Base-by-base conservation (phyloP, 495 filamentous ascomycete genomes). In the Penicillium tannophilum region DNA sequence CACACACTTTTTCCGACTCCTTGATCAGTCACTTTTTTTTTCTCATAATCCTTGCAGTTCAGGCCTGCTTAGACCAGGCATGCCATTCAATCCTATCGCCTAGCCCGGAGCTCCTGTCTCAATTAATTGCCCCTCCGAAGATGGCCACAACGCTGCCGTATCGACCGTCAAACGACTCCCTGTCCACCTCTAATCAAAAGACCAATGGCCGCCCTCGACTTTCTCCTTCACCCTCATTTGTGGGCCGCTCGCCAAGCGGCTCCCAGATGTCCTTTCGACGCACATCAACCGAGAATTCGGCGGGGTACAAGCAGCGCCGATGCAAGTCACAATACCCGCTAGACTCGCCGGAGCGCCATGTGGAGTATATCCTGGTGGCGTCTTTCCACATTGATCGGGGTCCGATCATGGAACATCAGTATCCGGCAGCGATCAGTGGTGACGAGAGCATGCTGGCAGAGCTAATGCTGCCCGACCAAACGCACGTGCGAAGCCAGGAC, bases 311-410 rank as follows among this genome's bases (percentile, higher is more conserved):
- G 78, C 66, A 76, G 67, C 76, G 75, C 35, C 73, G 73, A 16
- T 74, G 90, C 67, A 90, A 87, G 61, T 93, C 92, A 43, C 92
- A 97, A 68, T 97, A 97, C 70, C 92, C 92, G 2, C 79, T 85
- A 10, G 86, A 91, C 55, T 86, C 80, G 14, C 60, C 82, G 33
- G 92, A 96, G 73, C 92, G 90, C 60, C 94, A 99, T 87, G 94
- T 99, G 68, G 94, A 98, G 71, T 99, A 97, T 68, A 97, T 99
- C 55, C 80, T 99, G n/a, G 95, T 99, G 51, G 94, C 94, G 0
- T 94, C 92, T 3, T 99, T 99, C 72, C 91, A 97, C 67, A 96
- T 97, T 63, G 93, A 98, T 68, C 86, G 90, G 54, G 94, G 94
- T 12, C 92, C 93, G 54, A 87, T 97, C 61, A 98, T 99, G 94